Evolutionary conservation across 495 filamentous ascomycete genomes (phyloP).

Genomic region (Penicillium crystallinum): DNA sequence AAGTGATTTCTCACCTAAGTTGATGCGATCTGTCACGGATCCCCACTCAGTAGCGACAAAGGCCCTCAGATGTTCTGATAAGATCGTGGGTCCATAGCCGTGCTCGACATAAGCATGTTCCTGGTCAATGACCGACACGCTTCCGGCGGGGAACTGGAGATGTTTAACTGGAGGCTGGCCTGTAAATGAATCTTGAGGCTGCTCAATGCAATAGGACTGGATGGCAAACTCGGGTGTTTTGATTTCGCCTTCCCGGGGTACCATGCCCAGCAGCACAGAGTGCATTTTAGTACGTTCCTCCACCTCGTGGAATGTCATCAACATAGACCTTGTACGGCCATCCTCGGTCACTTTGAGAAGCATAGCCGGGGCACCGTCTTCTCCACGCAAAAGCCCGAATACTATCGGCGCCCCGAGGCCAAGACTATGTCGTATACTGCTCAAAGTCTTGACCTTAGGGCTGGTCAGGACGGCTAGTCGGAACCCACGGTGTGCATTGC

Average conservation of each 20-base stretch:
- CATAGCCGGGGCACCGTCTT: slow-evolving; percentile 60
- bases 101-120: slow-evolving; percentile 35
- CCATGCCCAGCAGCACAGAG: slow-evolving; percentile 62
- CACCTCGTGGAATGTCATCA: slow-evolving; percentile 67
- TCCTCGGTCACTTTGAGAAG: slow-evolving; percentile 65
- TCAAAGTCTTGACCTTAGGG: slow-evolving; percentile 67
- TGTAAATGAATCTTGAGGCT: slow-evolving; percentile 35
- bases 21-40: slow-evolving; percentile 68
- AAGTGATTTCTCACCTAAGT: slow-evolving; percentile 47
- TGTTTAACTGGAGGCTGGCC: slow-evolving; percentile 30
- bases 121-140: slow-evolving; percentile 52
- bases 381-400: slow-evolving; percentile 66
- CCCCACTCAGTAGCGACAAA: slow-evolving; percentile 61
- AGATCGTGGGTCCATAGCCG: slow-evolving; percentile 51
- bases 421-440: slow-evolving; percentile 62
- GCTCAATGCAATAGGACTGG: slow-evolving; percentile 57
- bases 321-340: slow-evolving; percentile 59
- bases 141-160: slow-evolving; percentile 38
- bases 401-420: slow-evolving; percentile 57
- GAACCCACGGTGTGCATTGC: slow-evolving; percentile 68
- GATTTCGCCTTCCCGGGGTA: slow-evolving; percentile 52
- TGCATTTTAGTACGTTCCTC: slow-evolving; percentile 62
- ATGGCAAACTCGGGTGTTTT: slow-evolving; percentile 59
- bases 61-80: slow-evolving; percentile 65
- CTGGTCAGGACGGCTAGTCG: slow-evolving; percentile 70